Percentiles rank a stretch among this genome's conserved stretches.
These are phyloP conservation scores for Gastroboletus turbinatus DNA, from an alignment of 1,284 basidiomycete genomes.

Conservation along the genomic window DNA sequence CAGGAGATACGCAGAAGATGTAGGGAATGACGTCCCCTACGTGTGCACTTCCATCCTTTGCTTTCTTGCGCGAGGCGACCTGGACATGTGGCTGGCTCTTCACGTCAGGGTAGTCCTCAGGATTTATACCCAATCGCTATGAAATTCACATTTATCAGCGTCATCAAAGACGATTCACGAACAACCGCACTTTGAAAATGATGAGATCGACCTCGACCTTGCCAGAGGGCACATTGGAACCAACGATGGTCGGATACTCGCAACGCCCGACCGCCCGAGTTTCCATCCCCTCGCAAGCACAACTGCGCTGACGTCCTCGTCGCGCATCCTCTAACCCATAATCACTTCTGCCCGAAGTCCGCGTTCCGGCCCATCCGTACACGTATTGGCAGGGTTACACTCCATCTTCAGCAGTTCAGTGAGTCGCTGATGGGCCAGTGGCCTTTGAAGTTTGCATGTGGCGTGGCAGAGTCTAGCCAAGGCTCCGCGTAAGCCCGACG, in stretches of 20 bases:
- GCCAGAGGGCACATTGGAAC: slow-evolving; percentile 75
- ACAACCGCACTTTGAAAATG: slow-evolving; percentile 74
- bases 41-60: slow-evolving; percentile 76
- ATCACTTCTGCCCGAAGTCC: slow-evolving; percentile 34
- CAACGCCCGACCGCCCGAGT: slow-evolving; percentile 13
- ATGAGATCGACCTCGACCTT: slow-evolving; percentile 87
- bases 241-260: slow-evolving; percentile 80
- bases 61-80: slow-evolving; percentile 91
- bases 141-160: not conserved
- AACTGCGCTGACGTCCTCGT: slow-evolving; percentile 15
- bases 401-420: slow-evolving; percentile 34
- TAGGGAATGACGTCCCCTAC: slow-evolving; percentile 96
- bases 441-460: too few relatives aligned
- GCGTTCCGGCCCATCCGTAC: slow-evolving; percentile 33
- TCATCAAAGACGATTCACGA: slow-evolving; percentile 4
- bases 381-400: slow-evolving; percentile 36
- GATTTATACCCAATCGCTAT: slow-evolving; percentile 90
- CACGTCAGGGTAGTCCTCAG: slow-evolving; percentile 94
- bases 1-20: slow-evolving; percentile 84
- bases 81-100: slow-evolving; percentile 97
- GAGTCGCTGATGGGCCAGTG: slow-evolving; percentile 34
- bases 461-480: too few relatives aligned
- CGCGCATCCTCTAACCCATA: slow-evolving; percentile 16
- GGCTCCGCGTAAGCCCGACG: too few relatives aligned
- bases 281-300: slow-evolving; percentile 26